Evolutionary conservation across 2,329 filamentous ascomycete species (phyloP), one percentile per base, ranked within the genome.

Genomic region (Aspergillus puulaauensis): DNA sequence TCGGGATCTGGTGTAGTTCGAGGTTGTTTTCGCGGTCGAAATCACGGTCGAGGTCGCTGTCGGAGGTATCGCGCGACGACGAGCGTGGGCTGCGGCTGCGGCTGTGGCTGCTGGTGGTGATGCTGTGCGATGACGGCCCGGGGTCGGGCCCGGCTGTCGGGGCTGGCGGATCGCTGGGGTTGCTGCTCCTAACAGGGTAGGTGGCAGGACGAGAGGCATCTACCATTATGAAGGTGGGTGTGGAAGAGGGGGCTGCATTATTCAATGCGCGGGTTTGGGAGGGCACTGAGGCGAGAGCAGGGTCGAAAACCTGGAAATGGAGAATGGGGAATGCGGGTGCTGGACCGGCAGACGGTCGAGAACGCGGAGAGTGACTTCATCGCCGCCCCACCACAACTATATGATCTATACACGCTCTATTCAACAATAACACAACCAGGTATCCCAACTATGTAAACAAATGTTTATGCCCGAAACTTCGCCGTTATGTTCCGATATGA

Each of bases 1-100:
- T 73, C 45, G 68, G 66, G 15, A 74, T 71, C 15, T 68, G 54
- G 12, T 67, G 67, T 6, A 74, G 63, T 54, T 73, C 70, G 9
- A 72, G 54, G 2, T 61, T 62, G 44, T 31, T 31, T 8, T 72
- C 67, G 6, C 54, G 53, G 23, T 57, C 54, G 17, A 21, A 19
- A n/a, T 46, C 40, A 6, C 53, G 51, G 21, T 57, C 55, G 12
- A 47, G 45, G 12, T 62, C 49, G 35, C 27, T 44, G 23, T 50
- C 27, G 27, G 27, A 31, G 3, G 27, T 33, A 21, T 54, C 39
- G 43, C 41, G 24, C 27, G 62, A 43, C 8, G 52, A 23, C 31
- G 27, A 31, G 27, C 52, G 31, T 39, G 47, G 14, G 54, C 44
- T 43, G 27, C 9, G 23, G 23, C 23, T 7, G 19, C 40, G 41